These are phyloP conservation scores for Lepidium campestre DNA, from an alignment of 441 rosid species.

Conservation along the genomic window DNA sequence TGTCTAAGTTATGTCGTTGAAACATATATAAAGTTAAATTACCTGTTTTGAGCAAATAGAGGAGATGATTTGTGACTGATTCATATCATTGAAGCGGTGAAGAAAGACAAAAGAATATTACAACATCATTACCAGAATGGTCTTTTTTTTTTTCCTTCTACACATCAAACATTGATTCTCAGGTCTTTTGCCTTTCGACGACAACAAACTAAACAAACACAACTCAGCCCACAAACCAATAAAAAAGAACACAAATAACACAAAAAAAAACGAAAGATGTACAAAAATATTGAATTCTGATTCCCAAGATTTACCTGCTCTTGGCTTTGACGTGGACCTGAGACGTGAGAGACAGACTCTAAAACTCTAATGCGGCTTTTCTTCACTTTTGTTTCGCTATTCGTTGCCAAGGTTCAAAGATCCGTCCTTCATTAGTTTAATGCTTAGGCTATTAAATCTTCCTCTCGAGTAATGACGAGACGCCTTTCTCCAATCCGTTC, in stretches of 20 bases:
- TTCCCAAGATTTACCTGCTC: conserved; percentile 24
- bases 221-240: conserved; percentile 23
- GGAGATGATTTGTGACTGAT: neutral
- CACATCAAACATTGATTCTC: conserved; percentile 23
- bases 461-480: conserved; percentile 99
- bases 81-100: neutral
- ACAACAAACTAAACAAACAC: conserved; percentile 23
- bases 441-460: conserved; percentile 95
- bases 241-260: conserved; percentile 8
- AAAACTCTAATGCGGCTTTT: conserved; percentile 11
- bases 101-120: conserved; percentile 17
- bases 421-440: conserved; percentile 95
- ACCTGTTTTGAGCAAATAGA: neutral
- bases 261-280: conserved; percentile 19
- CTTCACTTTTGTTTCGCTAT: conserved; percentile 16
- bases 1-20: neutral
- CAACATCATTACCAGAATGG: conserved; percentile 20
- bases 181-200: conserved; percentile 21
- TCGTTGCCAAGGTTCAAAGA: conserved; percentile 76
- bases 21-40: neutral
- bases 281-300: conserved; percentile 23
- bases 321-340: conserved; percentile 17
- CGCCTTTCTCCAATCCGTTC: conserved; percentile 99
- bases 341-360: conserved; percentile 19
- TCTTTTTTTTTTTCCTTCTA: conserved; percentile 15